Evolutionary conservation across 768 basidiomycete genomes (phyloP).

Genomic region (Amanita jacksonii): DNA sequence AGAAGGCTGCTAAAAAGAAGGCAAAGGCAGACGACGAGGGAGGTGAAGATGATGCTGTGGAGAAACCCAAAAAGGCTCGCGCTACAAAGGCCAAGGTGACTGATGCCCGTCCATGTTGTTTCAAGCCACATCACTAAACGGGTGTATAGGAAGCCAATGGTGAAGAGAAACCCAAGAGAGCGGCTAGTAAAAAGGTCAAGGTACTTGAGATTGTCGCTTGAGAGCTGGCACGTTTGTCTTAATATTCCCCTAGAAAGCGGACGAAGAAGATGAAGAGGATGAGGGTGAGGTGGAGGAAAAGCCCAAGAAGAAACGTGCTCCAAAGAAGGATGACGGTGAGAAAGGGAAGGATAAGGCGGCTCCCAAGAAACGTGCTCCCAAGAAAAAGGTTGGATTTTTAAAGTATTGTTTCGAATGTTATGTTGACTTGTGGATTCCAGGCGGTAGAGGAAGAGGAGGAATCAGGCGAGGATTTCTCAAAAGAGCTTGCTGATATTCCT

Average conservation of each 20-base stretch:
- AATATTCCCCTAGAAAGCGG: slow-evolving; percentile 10
- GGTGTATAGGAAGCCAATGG: slow-evolving; percentile 18
- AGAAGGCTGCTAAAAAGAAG: slow-evolving; percentile 35
- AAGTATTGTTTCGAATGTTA: not conserved
- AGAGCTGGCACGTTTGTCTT: slow-evolving; percentile 10
- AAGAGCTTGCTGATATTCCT: slow-evolving; percentile 28
- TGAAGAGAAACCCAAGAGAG: slow-evolving; percentile 41
- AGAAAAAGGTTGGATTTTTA: slow-evolving; percentile 26
- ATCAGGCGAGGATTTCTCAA: slow-evolving; percentile 36
- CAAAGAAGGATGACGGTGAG: slow-evolving; percentile 23
- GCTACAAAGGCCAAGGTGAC: slow-evolving; percentile 9
- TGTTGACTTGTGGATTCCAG: no score
- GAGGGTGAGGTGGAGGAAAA: slow-evolving; percentile 31
- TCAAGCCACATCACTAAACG: not conserved
- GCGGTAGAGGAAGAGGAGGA: slow-evolving; percentile 26
- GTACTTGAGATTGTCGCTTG: slow-evolving; percentile 9
- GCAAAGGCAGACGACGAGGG: slow-evolving; percentile 16
- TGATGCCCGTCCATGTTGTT: not conserved
- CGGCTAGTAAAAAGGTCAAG: slow-evolving; percentile 21
- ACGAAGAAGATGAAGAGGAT: slow-evolving; percentile 24
- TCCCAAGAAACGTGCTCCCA: slow-evolving; percentile 37
- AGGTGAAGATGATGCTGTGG: slow-evolving; percentile 20
- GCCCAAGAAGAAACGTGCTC: slow-evolving; percentile 36
- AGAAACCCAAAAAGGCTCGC: slow-evolving; percentile 22
- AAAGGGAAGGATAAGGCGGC: slow-evolving; percentile 34